Evolutionary conservation across 371 early-diverging fungal genomes (phyloP).

Genomic region (Mucor irregularis): DNA sequence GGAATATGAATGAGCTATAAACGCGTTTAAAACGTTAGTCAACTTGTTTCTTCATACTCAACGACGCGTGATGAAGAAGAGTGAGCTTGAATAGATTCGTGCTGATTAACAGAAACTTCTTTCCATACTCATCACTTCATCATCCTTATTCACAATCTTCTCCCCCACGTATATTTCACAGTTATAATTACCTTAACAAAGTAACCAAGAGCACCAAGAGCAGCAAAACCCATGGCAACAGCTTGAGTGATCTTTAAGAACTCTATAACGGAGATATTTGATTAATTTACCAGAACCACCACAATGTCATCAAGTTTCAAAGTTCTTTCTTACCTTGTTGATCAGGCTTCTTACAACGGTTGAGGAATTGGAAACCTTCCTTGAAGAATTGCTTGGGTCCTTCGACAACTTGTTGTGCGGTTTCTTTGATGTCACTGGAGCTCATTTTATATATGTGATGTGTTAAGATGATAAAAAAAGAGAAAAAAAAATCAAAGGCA

Average conservation of each 20-base stretch:
- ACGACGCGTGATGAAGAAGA: background rate
- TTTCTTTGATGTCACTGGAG: conserved; percentile 53
- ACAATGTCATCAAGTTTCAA: no score
- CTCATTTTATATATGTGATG: conserved; percentile 15
- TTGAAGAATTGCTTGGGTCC: conserved; percentile 89
- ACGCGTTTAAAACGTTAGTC: conserved; percentile 9
- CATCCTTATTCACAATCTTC: background rate
- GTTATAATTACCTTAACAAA: conserved; percentile 80
- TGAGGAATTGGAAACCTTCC: conserved; percentile 87
- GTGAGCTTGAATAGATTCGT: no score
- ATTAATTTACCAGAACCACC: no score
- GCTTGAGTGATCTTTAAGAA: conserved; percentile 92
- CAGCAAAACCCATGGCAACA: conserved; percentile 94
- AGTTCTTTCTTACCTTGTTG: conserved; percentile 87
- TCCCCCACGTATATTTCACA: no score
- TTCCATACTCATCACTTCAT: background rate
- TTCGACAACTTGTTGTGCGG: conserved; percentile 68
- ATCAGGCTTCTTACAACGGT: conserved; percentile 97
- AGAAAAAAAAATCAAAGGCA: conserved; percentile 9
- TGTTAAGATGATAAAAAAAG: conserved; percentile 16
- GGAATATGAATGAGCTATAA: conserved; percentile 94
- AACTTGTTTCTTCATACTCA: background rate
- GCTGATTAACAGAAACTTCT: no score
- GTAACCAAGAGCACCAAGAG: conserved; percentile 98
- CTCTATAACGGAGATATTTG: conserved; percentile 54